phyloP scores from a whole-genome alignment of 495 filamentous ascomycete species.

The Polyplosphaeria fusca region DNA sequence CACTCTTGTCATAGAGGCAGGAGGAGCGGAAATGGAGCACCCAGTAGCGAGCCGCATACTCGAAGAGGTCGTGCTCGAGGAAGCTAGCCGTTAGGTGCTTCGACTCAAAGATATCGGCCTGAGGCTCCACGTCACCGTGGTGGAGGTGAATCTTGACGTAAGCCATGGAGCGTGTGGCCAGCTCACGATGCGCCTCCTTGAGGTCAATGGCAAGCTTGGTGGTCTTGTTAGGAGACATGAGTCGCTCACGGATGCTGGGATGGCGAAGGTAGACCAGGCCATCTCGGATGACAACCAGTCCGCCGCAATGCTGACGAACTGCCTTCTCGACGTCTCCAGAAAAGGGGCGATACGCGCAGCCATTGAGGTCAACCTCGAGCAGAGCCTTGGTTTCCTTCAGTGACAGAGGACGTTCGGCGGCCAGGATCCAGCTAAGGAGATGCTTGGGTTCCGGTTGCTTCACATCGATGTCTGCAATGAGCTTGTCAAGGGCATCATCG shows the following conservation, averaged over 20 bases:
- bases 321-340: slow-evolving; percentile 36
- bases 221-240: slow-evolving; percentile 16
- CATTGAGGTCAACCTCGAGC: slow-evolving; percentile 47
- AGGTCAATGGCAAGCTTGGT: slow-evolving; percentile 48
- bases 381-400: slow-evolving; percentile 53
- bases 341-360: slow-evolving; percentile 37
- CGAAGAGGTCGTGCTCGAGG: slow-evolving; percentile 50
- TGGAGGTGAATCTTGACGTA: slow-evolving; percentile 41
- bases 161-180: slow-evolving; percentile 52
- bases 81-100: slow-evolving; percentile 45
- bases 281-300: slow-evolving; percentile 33
- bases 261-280: slow-evolving; percentile 59
- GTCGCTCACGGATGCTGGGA: slow-evolving; percentile 48
- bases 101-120: slow-evolving; percentile 1
- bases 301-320: slow-evolving; percentile 35
- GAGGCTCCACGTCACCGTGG: slow-evolving; percentile 21
- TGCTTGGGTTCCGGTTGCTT: slow-evolving; percentile 20
- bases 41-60: slow-evolving; percentile 62
- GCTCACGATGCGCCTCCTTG: slow-evolving; percentile 54
- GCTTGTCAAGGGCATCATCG: slow-evolving; percentile 48
- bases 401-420: slow-evolving; percentile 53
- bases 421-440: slow-evolving; percentile 55
- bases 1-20: slow-evolving; percentile 47
- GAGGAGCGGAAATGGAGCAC: slow-evolving; percentile 55
- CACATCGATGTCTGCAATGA: slow-evolving; percentile 35